Evolutionary conservation across 73 alveolate species (phyloP).

Genomic region (Paramecium sexaurelia): DNA sequence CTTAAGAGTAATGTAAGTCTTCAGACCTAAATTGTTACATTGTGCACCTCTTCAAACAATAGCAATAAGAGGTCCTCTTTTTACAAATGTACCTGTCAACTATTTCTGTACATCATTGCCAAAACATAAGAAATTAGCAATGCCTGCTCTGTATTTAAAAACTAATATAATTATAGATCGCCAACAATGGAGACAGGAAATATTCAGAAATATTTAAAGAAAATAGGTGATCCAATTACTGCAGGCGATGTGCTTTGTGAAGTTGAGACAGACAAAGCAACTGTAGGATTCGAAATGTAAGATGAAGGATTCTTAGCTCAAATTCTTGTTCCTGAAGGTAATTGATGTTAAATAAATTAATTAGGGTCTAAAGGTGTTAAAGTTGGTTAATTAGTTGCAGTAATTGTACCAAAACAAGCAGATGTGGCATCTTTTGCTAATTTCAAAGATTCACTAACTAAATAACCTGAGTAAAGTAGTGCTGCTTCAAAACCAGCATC

Average conservation of each 20-base stretch:
- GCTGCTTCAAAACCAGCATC: conserved; percentile 48
- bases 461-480: background rate
- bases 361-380: conserved; percentile 74
- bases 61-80: background rate
- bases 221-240: conserved; percentile 81
- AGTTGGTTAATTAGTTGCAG: conserved; percentile 84
- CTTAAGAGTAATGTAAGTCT: background rate
- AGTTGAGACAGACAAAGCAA: conserved; percentile 93
- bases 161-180: conserved; percentile 56
- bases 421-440: conserved; percentile 84
- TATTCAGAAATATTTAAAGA: conserved; percentile 82
- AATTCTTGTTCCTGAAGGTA: conserved; percentile 80
- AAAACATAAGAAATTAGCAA: conserved; percentile 73
- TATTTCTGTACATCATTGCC: conserved; percentile 52
- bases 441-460: background rate
- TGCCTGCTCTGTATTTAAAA: conserved; percentile 76
- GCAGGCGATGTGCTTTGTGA: conserved; percentile 88
- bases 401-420: conserved; percentile 76
- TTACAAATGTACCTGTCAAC: background rate
- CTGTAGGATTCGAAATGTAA: conserved; percentile 88
- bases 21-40: conserved; percentile 13
- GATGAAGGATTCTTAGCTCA: conserved; percentile 90
- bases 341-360: background rate
- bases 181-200: conserved; percentile 95
- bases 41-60: background rate